Evolutionary conservation across 345 rosid species (phyloP), one percentile per base, ranked within the genome.

Genomic region (Physaria fendleri): DNA sequence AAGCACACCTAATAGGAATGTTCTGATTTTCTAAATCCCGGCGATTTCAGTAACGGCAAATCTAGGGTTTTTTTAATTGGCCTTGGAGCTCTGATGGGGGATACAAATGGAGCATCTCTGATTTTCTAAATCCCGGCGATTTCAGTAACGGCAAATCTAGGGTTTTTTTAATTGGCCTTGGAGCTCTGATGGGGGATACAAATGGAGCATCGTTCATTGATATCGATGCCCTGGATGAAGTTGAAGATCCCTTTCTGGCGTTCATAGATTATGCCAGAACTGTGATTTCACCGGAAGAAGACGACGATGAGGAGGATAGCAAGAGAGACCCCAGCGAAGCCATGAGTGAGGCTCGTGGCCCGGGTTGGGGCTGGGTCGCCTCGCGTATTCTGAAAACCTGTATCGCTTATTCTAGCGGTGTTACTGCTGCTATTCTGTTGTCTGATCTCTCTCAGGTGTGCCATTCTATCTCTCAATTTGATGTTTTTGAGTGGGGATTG

Each of bases 341-440:
- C 27, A 71, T 42, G 65, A 32, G 55, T 5, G 79, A 56, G 34
- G 28, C 59, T 33, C 22, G 42, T 8, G 78, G 82, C 10, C 92
- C 90, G 6, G 82, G 95, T 2, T 93, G 99, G 99, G 73, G 84
- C 52, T 89, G 97, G 97, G 77, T 83, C 11, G 78, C 77, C 8
- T 77, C 85, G 51, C 92, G 92, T 65, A 72, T 89, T 17, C 81
- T 89, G 65, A 85, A 74, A 59, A 89, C 95, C 4, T 93, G 94
- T 52, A 74, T 70, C 4, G 81, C 91, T 68, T 89, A 89, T 54
- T 89, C 99, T 1, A 93, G 97, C 28, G 95, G 99, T 30, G 91
- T 89, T 44, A 92, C 97, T 11, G 74, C 87, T 39, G 99, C 94
- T 12, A 93, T 93, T 74, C 62, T 93, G 30, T 77, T 89, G 54